Conservation (phyloP, 2,329 filamentous ascomycete genomes). For the Chalaropsis ovoidea region DNA sequence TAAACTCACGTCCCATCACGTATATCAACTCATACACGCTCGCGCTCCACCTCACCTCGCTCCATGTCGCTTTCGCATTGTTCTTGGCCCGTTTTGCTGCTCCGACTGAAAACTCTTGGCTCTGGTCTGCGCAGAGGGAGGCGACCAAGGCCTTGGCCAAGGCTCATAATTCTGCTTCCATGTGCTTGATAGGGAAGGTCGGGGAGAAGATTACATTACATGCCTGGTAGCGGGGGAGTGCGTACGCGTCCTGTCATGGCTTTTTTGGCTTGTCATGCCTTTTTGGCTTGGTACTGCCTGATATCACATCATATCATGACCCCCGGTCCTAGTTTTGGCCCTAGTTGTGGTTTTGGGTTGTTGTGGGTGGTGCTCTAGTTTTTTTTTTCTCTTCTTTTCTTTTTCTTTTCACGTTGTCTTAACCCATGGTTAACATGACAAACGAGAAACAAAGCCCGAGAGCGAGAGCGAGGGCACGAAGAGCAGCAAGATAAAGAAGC, state of each 20-base stretch:
- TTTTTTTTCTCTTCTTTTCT: not conserved
- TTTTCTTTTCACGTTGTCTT: not conserved
- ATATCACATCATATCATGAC: not conserved
- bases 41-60: no score
- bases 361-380: no score
- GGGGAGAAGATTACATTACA: constrained; percentile 11
- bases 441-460: no score
- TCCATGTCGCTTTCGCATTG: not conserved
- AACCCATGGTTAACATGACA: no score
- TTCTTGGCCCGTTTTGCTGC: constrained; percentile 1
- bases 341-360: not conserved
- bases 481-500: no score
- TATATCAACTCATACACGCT: no score
- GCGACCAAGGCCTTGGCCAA: not conserved
- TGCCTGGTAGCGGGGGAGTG: not conserved
- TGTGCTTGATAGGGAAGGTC: not conserved
- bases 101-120: not conserved
- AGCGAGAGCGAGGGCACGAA: no score
- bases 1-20: no score
- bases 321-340: constrained; percentile 1
- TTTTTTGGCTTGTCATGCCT: not conserved
- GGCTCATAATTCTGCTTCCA: not conserved
- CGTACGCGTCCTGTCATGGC: constrained; percentile 12
- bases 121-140: no score
- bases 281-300: constrained; percentile 2